phyloP scores from a whole-genome alignment of 73 alveolate genomes.

The Paramecium pentaurelia region DNA sequence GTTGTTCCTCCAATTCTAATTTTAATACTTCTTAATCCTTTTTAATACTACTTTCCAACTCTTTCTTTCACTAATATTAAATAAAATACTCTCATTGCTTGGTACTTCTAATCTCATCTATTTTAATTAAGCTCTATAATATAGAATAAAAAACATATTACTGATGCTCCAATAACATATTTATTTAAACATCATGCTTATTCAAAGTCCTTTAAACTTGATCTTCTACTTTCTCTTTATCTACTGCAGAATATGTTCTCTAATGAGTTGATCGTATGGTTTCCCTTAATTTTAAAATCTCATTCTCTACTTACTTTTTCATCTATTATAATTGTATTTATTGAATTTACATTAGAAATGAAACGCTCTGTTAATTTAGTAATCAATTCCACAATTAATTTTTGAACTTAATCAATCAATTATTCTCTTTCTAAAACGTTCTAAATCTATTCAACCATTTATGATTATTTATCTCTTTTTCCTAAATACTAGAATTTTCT shows the following conservation, averaged over 20 bases:
- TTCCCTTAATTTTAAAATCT: neutral
- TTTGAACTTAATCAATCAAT: neutral
- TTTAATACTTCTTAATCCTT: neutral
- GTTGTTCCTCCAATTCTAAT: neutral
- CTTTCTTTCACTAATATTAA: neutral
- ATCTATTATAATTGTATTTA: neutral
- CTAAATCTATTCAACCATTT: neutral
- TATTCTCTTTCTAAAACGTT: neutral
- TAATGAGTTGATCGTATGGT: neutral
- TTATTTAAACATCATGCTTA: neutral
- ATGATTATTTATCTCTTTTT: neutral
- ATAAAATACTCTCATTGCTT: neutral
- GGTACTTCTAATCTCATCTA: neutral
- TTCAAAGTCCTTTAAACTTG: neutral
- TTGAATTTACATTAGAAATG: neutral
- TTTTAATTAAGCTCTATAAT: neutral
- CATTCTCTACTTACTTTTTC: conserved; percentile 1
- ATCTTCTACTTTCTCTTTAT: neutral
- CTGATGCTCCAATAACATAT: neutral
- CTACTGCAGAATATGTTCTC: neutral
- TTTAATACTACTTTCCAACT: neutral
- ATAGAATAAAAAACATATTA: neutral
- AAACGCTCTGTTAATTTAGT: neutral
- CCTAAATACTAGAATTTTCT: neutral
- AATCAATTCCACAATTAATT: neutral